phyloP scores from a whole-genome alignment of 441 rosid genomes.

The Omphalea diandra region DNA sequence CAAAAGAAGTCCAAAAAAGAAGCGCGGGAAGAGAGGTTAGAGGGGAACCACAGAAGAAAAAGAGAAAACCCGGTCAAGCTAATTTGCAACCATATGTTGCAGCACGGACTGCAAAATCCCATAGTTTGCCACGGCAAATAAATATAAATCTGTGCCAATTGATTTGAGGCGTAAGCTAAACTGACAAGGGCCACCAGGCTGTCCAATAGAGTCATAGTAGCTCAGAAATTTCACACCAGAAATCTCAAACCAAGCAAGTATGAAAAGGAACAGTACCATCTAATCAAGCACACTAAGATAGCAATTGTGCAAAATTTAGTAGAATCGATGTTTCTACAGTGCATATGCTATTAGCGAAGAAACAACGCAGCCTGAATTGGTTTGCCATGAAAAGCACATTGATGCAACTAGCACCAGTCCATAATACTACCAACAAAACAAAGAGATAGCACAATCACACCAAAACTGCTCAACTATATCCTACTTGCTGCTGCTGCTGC shows the following conservation, averaged over 20 bases:
- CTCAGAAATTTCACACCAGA: not conserved
- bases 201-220: too few species aligned
- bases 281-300: not conserved
- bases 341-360: conserved; percentile 22
- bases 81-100: too few species aligned
- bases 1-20: too few species aligned
- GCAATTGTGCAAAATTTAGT: conserved; percentile 17
- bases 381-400: conserved; percentile 7
- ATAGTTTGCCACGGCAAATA: too few species aligned
- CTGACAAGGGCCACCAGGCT: too few species aligned
- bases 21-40: too few species aligned
- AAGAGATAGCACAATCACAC: not conserved
- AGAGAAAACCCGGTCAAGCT: too few species aligned
- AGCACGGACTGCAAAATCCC: too few species aligned
- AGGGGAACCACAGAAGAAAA: too few species aligned
- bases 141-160: too few species aligned
- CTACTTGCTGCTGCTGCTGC: conserved; percentile 64
- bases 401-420: conserved; percentile 6
- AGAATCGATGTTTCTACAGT: conserved; percentile 20
- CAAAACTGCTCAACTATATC: conserved; percentile 44
- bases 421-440: not conserved
- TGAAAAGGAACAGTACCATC: not conserved
- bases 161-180: too few species aligned
- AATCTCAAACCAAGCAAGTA: not conserved
- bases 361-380: conserved; percentile 29